Evolutionary conservation across 148 eudicot species (phyloP).

Genomic region (Dianthus caryophyllus): DNA sequence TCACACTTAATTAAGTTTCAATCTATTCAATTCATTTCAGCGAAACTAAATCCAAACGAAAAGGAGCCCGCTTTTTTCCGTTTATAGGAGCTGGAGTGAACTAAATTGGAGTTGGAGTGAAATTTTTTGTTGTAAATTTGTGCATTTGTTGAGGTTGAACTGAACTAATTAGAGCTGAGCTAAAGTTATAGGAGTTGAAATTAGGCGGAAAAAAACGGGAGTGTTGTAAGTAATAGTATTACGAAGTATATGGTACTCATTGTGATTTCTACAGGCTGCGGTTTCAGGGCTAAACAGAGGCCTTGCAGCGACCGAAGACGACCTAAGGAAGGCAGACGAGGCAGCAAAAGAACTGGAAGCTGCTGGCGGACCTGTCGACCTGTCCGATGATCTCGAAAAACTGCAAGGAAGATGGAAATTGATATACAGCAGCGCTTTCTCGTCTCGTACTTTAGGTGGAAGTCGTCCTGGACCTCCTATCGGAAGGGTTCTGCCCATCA

Average conservation of each 20-base stretch:
- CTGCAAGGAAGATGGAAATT: slow-evolving; percentile 94
- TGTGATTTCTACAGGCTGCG: slow-evolving; percentile 41
- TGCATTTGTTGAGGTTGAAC: no score
- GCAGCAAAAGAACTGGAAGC: slow-evolving; percentile 85
- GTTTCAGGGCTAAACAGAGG: slow-evolving; percentile 96
- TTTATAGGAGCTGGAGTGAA: no score
- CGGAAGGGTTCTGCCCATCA: slow-evolving; percentile 83
- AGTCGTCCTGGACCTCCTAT: slow-evolving; percentile 91
- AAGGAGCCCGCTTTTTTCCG: no score
- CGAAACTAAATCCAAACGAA: no score
- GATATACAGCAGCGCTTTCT: slow-evolving; percentile 91
- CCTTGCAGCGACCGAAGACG: slow-evolving; percentile 85
- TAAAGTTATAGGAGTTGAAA: no score
- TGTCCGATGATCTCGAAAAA: slow-evolving; percentile 57
- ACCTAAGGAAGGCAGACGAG: slow-evolving; percentile 66
- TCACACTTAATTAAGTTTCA: no score
- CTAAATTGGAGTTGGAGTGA: no score
- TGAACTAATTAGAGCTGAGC: no score
- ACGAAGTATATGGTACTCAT: slow-evolving; percentile 2
- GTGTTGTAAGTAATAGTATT: background rate
- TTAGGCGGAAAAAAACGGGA: background rate
- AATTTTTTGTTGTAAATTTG: no score
- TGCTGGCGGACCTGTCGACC: slow-evolving; percentile 59
- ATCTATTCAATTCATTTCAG: no score
- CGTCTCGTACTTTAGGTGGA: slow-evolving; percentile 93